A percentile compares a stretch with the other conserved stretches of the same genome.
These are phyloP conservation scores for Gossypium laxum DNA, from an alignment of 441 rosid genomes.

Conservation along the genomic window DNA sequence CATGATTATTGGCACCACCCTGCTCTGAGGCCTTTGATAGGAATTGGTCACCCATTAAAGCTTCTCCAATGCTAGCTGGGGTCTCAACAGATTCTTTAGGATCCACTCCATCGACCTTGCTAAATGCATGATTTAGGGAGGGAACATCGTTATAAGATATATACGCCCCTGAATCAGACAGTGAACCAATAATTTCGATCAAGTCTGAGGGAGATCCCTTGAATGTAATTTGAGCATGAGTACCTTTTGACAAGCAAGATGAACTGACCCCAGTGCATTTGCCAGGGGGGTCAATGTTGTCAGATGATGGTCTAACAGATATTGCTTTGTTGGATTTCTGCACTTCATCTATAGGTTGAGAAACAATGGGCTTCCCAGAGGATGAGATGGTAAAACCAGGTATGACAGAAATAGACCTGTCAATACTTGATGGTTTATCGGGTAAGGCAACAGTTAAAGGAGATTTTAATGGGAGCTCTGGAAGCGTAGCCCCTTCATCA, in stretches of 20 bases:
- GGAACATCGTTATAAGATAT: slow-evolving; percentile 19
- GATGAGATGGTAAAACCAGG: slow-evolving; percentile 49
- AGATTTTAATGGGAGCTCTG: slow-evolving; percentile 54
- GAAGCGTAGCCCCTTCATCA: slow-evolving; percentile 73
- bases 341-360: slow-evolving; percentile 27
- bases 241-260: slow-evolving; percentile 28
- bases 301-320: slow-evolving; percentile 25
- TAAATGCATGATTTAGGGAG: slow-evolving; percentile 21
- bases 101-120: slow-evolving; percentile 26
- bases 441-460: slow-evolving; percentile 68
- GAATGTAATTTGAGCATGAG: slow-evolving; percentile 21
- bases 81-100: slow-evolving; percentile 29
- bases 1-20: slow-evolving; percentile 19
- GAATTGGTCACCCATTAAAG: slow-evolving; percentile 24
- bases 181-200: slow-evolving; percentile 16
- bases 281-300: slow-evolving; percentile 24
- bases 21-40: slow-evolving; percentile 25
- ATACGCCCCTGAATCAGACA: slow-evolving; percentile 18
- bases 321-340: slow-evolving; percentile 25
- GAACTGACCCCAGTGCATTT: slow-evolving; percentile 29
- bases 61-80: slow-evolving; percentile 22
- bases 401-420: slow-evolving; percentile 58
- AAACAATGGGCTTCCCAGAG: slow-evolving; percentile 30
- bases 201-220: slow-evolving; percentile 16
- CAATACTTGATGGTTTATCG: slow-evolving; percentile 45